Base-by-base conservation (phyloP, 2,329 filamentous ascomycete species). In the Didymella keratinophila region DNA sequence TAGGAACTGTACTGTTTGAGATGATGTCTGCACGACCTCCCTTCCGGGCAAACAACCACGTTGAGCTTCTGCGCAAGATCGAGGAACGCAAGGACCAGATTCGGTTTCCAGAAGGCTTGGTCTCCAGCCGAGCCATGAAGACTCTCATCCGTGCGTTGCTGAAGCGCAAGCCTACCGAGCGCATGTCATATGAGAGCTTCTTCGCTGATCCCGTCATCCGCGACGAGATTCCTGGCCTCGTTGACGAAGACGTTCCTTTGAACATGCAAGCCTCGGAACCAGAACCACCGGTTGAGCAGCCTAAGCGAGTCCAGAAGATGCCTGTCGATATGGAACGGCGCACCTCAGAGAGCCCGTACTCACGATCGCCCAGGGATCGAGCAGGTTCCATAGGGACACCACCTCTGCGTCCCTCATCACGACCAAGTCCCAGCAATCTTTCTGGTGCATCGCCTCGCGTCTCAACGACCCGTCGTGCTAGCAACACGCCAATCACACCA, bases 1-100 rank as follows among this genome's bases (percentile, higher is more conserved):
- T 97, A 32, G 95, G 95, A 49, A 97, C 95, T 18, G 95, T 99
- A 9, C 81, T 96, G 23, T 97, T 92, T 74, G 95, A 99, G 79
- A 97, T 99, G 93, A 87, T 95, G 61, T 91, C 89, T 7, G 94
- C 93, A 52, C 89, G 87, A 62, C 93, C 95, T 21, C 95, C 95
- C 0, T 99, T 98, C 78, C 86, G 92, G 65, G 95, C 95, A 30
- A 87, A 87, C 54, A 98, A 99, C 73, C 95, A 99, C 72, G 93
- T 99, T 39, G 95, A 99, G 75, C 81, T 99, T 34, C 84, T 98
- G 42, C 87, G 92, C 61, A 95, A 91, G 80, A 99, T 99, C 64
- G 94, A 98, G 76, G 89, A 89, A 60, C 88, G 90, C 18, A 90
- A 96, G 63, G 94, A 98, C 73, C 83, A 86, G 62, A 96, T 98